Base-by-base conservation (phyloP, 805 yeast species). In the Nakazawaea pomicola region DNA sequence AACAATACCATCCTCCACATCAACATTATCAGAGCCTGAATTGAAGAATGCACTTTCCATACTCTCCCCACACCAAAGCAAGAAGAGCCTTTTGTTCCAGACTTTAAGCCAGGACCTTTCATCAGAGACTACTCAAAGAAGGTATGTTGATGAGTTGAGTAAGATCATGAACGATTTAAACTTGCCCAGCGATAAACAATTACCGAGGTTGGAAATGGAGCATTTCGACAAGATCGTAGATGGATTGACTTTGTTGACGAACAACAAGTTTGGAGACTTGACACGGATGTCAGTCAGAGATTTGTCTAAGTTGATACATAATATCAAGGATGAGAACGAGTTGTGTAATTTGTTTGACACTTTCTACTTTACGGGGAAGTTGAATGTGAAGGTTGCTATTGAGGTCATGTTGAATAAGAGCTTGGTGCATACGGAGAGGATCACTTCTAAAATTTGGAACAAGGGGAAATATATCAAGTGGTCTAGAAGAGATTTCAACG, bases 111-210 rank as follows among this genome's bases (percentile, higher is more conserved):
- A 31, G 2, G 44, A 41, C 25, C 15, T 40, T 11, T 19, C 37
- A 10, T 27, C 30, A 8, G 10, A 8, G 9, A 9, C 15, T 14
- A 25, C 19, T 10, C 19, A 30, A 15, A 7, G 10, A 3, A 14
- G 27, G 23, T 32, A 33, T 9, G 16, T 42, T 9, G 18, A 36
- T 14, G 23, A 42, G 11, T 6, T 42, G 10, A 27, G 36, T 20
- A 10, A 29, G 3, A 21, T 33, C 3, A 31, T 42, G 41, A 42
- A 42, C 18, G 27, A 29, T n/a, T 23, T 24, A 12, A 42, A 42
- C 29, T 33, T 42, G 29, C 45, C 45, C 10, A 28, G 9, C 15
- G 41, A 36, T 23, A 42, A 37, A 21, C 28, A 42, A 9, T 36
- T 42, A 24, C 34, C 35, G 11, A 2, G 4, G 8, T 24, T 42